Base-by-base conservation (phyloP, 495 filamentous ascomycete genomes). In the Neurospora cerealis region DNA sequence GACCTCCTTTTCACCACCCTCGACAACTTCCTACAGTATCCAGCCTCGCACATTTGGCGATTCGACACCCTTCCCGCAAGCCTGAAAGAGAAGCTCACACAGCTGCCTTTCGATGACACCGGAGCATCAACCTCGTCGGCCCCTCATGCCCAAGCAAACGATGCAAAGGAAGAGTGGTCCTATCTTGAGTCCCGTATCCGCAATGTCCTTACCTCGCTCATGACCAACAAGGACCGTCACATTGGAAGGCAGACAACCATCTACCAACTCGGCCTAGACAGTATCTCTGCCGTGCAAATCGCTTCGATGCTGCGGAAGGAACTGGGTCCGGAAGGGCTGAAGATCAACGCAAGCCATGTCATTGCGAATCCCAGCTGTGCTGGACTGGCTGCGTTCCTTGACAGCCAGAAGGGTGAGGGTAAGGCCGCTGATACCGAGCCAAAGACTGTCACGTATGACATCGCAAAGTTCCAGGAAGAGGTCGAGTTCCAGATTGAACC, bases 221-320 rank as follows among this genome's bases (percentile, higher is more conserved):
- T 89, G 4, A 80, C 83, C 13, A 72, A 81, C 5, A 82, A 89
- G 0, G 75, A 84, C 13, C 79, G 87, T 4, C 83, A 85, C 24
- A 92, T 98, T 36, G 78, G 80, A 3, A 86, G 86, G 17, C 76
- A 82, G 8, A 88, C 89, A 1, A 92, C 89, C 36, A 93, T 97
- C 34, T 96, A 95, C 78, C 88, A 90, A 74, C 87, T 97, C 36
- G 95, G 95, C 3, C 83, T 97, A 60, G 95, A 98, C 80, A 96
- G 93, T 72, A 93, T 98, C 75, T 92, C 89, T 44, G 92, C 93
- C 0, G 93, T 97, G 72, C 91, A 93, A 73, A 85, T 95, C 41
- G 91, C 92, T 4, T 84, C 87, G 21, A 78, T 87, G 66, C 87
- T 94, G 24, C 88, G 90, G 37, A 86, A 88, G 66, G 54, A 66